Evolutionary conservation across 495 filamentous ascomycete genomes (phyloP).

Genomic region (Penicillium bovifimosum): DNA sequence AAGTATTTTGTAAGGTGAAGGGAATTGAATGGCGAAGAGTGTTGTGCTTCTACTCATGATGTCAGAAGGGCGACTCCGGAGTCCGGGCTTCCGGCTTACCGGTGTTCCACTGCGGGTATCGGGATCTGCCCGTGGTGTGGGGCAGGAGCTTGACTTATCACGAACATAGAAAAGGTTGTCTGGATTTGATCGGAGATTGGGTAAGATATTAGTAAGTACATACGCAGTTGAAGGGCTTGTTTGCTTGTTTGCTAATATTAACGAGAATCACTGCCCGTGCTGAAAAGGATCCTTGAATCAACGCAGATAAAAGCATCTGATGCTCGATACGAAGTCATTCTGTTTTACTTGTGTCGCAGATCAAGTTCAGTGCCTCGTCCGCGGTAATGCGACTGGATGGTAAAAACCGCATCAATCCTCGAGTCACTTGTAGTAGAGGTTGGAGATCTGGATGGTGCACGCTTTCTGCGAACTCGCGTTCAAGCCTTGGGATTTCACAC

Average conservation of each 20-base stretch:
- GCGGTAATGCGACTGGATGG: too few species aligned
- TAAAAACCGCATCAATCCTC: conserved; percentile 15
- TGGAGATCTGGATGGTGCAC: conserved; percentile 2
- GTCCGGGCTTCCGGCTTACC: conserved; percentile 5
- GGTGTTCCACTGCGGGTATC: conserved; percentile 1
- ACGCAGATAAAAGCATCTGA: too few species aligned
- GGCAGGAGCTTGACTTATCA: background rate
- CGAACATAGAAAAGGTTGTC: too few species aligned
- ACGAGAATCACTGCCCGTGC: too few species aligned
- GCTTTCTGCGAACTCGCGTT: conserved; percentile 7
- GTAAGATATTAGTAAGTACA: too few species aligned
- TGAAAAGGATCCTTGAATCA: too few species aligned
- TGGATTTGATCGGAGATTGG: too few species aligned
- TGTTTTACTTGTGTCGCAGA: too few species aligned
- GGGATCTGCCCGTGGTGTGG: background rate
- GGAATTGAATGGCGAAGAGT: background rate
- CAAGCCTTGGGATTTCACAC: background rate
- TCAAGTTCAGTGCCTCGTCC: too few species aligned
- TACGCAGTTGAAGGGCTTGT: too few species aligned
- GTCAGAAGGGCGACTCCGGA: background rate
- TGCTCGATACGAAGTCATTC: too few species aligned
- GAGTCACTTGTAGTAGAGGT: conserved; percentile 6
- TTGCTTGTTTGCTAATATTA: too few species aligned
- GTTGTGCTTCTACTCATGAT: background rate
- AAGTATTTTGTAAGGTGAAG: background rate